Conservation (phyloP, 208 protist species). For the Trypanosoma vivax region DNA sequence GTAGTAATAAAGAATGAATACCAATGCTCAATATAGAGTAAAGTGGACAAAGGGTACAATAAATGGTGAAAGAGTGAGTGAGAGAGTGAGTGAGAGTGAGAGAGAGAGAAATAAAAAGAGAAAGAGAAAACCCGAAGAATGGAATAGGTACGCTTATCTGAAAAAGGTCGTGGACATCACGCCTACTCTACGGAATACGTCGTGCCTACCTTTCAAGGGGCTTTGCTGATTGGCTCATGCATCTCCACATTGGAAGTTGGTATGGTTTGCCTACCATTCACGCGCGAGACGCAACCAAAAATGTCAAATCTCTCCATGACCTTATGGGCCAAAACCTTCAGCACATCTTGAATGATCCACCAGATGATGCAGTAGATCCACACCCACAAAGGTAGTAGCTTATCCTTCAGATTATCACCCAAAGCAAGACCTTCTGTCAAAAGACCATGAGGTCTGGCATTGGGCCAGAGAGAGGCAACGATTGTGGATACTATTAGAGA, state of each 20-base stretch:
- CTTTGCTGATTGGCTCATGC: neutral
- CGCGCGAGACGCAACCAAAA: conserved; percentile 54
- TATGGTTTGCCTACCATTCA: conserved; percentile 29
- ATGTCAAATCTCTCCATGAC: conserved; percentile 67
- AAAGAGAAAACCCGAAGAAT: neutral
- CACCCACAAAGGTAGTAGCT: conserved; percentile 75
- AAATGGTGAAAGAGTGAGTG: neutral
- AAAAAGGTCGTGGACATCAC: too few relatives aligned
- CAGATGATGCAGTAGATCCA: conserved; percentile 90
- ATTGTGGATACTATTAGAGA: conserved; percentile 70
- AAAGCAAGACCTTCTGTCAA: conserved; percentile 70
- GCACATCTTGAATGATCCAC: conserved; percentile 82
- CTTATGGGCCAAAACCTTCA: conserved; percentile 71
- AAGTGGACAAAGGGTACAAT: neutral
- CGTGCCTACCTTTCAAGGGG: too few relatives aligned
- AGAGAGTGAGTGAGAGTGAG: neutral
- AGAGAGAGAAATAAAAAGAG: conserved; percentile 1
- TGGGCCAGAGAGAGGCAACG: conserved; percentile 63
- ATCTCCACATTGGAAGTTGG: conserved; percentile 7
- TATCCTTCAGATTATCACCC: conserved; percentile 36
- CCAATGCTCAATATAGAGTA: neutral
- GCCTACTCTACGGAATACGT: too few relatives aligned
- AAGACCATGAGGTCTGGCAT: conserved; percentile 44
- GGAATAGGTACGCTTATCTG: too few relatives aligned
- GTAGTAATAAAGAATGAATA: conserved; percentile 13